Conservation (phyloP, 169 alveolate genomes). For the Perkinsus olseni region DNA sequence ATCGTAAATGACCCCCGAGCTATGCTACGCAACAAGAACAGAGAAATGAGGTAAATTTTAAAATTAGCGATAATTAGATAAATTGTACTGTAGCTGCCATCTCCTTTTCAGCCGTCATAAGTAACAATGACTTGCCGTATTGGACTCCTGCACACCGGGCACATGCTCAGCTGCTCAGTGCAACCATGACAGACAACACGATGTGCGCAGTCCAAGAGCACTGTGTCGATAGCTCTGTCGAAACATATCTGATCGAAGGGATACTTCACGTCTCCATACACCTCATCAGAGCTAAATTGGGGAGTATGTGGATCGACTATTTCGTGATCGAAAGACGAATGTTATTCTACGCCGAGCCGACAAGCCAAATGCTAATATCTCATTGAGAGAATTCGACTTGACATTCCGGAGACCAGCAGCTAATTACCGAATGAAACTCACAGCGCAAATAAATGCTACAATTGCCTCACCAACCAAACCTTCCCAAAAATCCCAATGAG, state of each 20-base stretch:
- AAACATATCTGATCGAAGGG: conserved; percentile 58
- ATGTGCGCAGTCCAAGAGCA: conserved; percentile 57
- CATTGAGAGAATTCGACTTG: no score
- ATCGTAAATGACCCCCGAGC: no score
- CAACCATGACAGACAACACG: conserved; percentile 51
- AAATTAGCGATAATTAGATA: neutral
- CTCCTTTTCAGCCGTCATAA: neutral
- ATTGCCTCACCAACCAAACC: no score
- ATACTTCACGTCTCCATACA: conserved; percentile 32
- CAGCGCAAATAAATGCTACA: no score
- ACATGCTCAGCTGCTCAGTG: conserved; percentile 22
- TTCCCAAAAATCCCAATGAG: neutral
- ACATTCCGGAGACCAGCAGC: no score
- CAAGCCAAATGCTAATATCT: no score
- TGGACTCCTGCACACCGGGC: conserved; percentile 7
- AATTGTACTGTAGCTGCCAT: neutral
- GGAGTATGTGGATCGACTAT: neutral
- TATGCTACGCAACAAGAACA: no score
- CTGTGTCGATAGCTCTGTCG: conserved; percentile 57
- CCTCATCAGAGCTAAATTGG: neutral
- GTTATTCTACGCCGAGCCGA: no score
- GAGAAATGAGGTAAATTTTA: neutral
- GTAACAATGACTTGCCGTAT: neutral
- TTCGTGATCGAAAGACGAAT: neutral
- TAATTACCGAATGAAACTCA: no score